Base-by-base conservation (phyloP, 805 yeast species). In the Cyberlindnera suaveolens region DNA sequence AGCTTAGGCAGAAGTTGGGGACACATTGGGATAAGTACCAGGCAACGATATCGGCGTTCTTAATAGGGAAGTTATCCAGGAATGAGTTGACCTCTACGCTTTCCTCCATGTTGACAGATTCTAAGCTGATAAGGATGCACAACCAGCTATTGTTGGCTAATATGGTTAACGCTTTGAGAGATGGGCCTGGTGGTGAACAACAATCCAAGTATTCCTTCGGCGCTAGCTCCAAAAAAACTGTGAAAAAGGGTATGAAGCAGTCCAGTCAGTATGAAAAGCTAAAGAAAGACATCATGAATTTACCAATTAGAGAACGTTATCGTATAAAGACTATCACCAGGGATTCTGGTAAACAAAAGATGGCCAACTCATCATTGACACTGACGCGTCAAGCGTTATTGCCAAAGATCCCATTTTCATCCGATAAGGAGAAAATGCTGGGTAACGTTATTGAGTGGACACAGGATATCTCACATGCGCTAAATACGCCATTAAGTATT, bases 391-490 rank as follows among this genome's bases (percentile, higher is more conserved):
- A 84, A 31, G 53, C 64, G 20, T 54, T 57, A 34, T 53, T 68
- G 32, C 97, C 98, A 1, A 85, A 85, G 54, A 80, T 91, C 18
- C 99, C 99, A 4, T 79, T 82, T 58, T 80, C 76, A 9, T 56
- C 40, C 33, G 66, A 62, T 36, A 63, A 64, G 38, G 62, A 54
- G n/a, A 53, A 48, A 33, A 31, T 31, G 16, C 29, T 48, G 4
- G 60, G 60, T 42, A 77, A 76, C 51, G 74, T 86, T 30, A 74
- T 80, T 27, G 83, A 83, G 52, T 89, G 96, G 91, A 87, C 95
- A 18, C 96, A 90, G 61, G 98, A 93, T 58, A 86, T 93, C 15
- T 74, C 83, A 42, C 89, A 83, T 56, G 95, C 93, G 4, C 75
- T 87, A 43, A 88, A 85, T 52, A 77, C 93, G 2, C 91, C 93